These are phyloP conservation scores for Phytophthora megakarya DNA, from an alignment of 352 stramenopile species.

Conservation along the genomic window DNA sequence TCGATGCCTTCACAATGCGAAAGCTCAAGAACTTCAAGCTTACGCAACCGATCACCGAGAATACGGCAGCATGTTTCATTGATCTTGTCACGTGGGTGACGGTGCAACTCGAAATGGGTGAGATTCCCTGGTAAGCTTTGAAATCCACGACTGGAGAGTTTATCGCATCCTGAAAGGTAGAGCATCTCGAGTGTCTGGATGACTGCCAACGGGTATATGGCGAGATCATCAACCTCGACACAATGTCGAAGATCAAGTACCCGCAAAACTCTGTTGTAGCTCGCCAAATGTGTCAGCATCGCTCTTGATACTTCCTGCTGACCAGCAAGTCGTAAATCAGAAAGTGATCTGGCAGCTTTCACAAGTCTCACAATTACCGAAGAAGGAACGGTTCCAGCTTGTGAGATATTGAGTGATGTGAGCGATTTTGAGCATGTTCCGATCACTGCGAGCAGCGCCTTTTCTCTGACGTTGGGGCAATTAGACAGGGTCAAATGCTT, in stretches of 20 bases:
- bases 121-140: constrained; percentile 50
- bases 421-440: constrained; percentile 39
- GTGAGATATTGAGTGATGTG: constrained; percentile 41
- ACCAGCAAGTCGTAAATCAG: constrained; percentile 37
- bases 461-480: constrained; percentile 40
- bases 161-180: constrained; percentile 41
- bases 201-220: constrained; percentile 63
- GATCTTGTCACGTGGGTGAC: constrained; percentile 34
- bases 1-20: constrained; percentile 39
- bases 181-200: constrained; percentile 63
- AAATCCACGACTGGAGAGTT: constrained; percentile 45
- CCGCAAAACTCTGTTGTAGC: constrained; percentile 53
- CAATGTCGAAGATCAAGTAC: constrained; percentile 67
- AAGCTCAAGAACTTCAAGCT: constrained; percentile 54
- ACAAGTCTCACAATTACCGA: constrained; percentile 46
- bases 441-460: constrained; percentile 37
- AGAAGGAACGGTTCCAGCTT: constrained; percentile 29
- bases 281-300: constrained; percentile 57
- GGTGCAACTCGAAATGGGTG: constrained; percentile 41
- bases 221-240: constrained; percentile 54
- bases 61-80: constrained; percentile 38
- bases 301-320: constrained; percentile 49
- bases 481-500: constrained; percentile 32
- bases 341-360: constrained; percentile 34
- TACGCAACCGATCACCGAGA: constrained; percentile 33